phyloP scores from a whole-genome alignment of 192 early-diverging fungal species.

The Coemansia sp. region DNA sequence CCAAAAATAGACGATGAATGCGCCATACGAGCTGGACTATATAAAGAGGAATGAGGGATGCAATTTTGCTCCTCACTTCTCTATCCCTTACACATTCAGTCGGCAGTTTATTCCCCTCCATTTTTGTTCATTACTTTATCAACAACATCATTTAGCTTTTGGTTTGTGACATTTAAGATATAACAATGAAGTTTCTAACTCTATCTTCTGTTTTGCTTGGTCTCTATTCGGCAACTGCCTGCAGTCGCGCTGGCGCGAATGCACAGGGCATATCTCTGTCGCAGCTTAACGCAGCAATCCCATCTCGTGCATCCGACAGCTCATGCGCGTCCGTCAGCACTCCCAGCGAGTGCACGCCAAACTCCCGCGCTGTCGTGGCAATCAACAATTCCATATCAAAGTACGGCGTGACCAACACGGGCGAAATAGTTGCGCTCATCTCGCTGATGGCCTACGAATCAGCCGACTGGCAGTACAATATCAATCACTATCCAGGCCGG shows the following conservation, averaged over 20 bases:
- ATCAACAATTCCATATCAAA: constrained; percentile 40
- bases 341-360: constrained; percentile 30
- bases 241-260: constrained; percentile 8
- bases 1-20: no score
- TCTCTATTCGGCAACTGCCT: not conserved
- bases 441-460: constrained; percentile 50
- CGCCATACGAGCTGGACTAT: no score
- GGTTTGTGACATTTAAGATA: not conserved
- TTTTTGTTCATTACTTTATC: not conserved
- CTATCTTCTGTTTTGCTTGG: not conserved
- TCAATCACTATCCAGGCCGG: constrained; percentile 44
- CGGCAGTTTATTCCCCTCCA: not conserved
- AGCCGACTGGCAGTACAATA: constrained; percentile 45
- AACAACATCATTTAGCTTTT: no score
- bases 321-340: constrained; percentile 19
- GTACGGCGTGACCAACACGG: constrained; percentile 32
- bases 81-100: no score
- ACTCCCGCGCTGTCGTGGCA: constrained; percentile 18
- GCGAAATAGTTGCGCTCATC: constrained; percentile 36
- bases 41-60: no score
- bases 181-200: not conserved
- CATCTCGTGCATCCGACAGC: constrained; percentile 11
- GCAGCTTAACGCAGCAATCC: constrained; percentile 30
- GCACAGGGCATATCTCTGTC: constrained; percentile 12
- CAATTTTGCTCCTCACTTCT: no score